phyloP scores from a whole-genome alignment of 805 yeast species.

The Starmerella riodocensis region DNA sequence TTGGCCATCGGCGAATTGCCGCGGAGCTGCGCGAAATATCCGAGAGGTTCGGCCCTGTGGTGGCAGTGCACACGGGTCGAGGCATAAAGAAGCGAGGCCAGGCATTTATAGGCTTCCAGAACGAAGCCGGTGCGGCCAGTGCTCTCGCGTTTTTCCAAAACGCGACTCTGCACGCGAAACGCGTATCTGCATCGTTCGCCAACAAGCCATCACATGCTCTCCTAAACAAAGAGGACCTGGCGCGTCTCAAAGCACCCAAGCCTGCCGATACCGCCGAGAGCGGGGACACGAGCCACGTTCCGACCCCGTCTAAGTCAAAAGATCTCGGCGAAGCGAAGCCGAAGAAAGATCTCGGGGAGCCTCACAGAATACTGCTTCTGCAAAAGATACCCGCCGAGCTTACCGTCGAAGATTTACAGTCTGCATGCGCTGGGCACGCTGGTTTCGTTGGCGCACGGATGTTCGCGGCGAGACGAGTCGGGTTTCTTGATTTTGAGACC shows the following conservation, averaged over 20 bases:
- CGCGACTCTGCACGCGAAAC: conserved; percentile 34
- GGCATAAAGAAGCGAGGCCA: conserved; percentile 66
- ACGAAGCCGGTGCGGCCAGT: conserved; percentile 31
- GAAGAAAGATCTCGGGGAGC: conserved; percentile 24
- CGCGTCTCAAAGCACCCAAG: neutral
- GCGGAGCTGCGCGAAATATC: conserved; percentile 34
- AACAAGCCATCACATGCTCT: conserved; percentile 14
- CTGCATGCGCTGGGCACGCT: conserved; percentile 35
- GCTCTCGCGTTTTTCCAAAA: conserved; percentile 35
- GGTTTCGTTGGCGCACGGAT: conserved; percentile 60
- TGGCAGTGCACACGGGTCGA: conserved; percentile 43
- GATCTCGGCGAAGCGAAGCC: neutral
- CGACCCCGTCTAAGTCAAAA: too few relatives aligned
- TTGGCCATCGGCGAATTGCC: conserved; percentile 40
- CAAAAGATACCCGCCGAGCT: conserved; percentile 46
- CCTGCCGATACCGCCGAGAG: neutral
- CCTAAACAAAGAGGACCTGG: conserved; percentile 28
- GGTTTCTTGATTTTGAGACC: conserved; percentile 60
- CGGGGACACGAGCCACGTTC: too few relatives aligned
- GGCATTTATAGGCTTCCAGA: conserved; percentile 55
- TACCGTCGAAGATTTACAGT: conserved; percentile 32
- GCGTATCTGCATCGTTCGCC: conserved; percentile 31
- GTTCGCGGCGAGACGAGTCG: conserved; percentile 55
- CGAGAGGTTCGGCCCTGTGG: conserved; percentile 35
- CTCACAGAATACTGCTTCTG: conserved; percentile 54